Evolutionary conservation across 2,329 filamentous ascomycete species (phyloP).

Genomic region (Calonectria honghensis): DNA sequence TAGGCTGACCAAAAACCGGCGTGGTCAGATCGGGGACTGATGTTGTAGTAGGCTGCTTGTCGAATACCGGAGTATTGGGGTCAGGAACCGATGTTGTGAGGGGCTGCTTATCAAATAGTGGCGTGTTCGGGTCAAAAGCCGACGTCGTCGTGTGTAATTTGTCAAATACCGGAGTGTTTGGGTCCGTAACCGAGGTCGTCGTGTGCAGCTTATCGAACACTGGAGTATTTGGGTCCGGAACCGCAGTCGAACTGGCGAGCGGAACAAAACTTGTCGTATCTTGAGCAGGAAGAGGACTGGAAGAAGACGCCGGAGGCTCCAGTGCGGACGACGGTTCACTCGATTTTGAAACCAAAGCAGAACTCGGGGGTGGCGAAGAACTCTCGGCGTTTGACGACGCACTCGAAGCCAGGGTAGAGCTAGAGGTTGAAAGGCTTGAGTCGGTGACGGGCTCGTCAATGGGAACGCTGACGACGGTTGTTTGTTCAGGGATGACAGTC

Average conservation of each 20-base stretch:
- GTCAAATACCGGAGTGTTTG: neutral
- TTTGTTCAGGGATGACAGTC: conserved; percentile 16
- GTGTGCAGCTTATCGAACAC: neutral
- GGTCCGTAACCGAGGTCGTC: neutral
- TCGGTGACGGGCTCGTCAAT: conserved; percentile 1
- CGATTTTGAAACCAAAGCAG: neutral
- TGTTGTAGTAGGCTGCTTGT: conserved; percentile 1
- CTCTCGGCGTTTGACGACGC: neutral
- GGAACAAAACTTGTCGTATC: neutral
- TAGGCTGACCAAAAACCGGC: neutral
- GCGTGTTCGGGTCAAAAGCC: conserved; percentile 8
- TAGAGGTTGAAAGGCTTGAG: conserved; percentile 35
- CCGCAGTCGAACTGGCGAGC: neutral
- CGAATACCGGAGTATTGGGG: neutral
- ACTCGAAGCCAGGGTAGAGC: neutral
- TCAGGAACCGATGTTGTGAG: neutral
- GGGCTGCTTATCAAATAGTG: conserved; percentile 28
- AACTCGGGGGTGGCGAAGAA: conserved; percentile 7
- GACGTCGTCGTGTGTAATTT: neutral
- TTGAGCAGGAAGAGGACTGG: neutral
- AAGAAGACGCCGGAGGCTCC: conserved; percentile 43
- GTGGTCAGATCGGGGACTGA: conserved; percentile 5
- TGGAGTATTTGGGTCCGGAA: neutral
- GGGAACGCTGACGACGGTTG: conserved; percentile 7
- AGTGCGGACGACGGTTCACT: conserved; percentile 11